Conservation (phyloP, 805 yeast species). For the Yueomyces sp. region DNA sequence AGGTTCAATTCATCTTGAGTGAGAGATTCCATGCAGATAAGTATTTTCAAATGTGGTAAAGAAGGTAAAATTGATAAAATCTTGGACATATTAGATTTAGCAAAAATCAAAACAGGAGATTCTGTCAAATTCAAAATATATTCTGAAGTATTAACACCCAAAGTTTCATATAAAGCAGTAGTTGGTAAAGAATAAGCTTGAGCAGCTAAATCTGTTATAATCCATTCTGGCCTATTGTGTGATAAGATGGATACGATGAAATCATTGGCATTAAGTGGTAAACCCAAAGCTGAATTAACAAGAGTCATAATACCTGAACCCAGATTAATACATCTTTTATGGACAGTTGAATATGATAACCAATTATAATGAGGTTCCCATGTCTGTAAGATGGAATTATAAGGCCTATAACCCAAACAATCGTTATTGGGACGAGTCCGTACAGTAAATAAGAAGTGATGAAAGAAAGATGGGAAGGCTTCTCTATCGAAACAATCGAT, state of each 20-base stretch:
- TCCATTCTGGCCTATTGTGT: conserved; percentile 55
- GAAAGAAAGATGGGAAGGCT: conserved; percentile 31
- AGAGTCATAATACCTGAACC: conserved; percentile 43
- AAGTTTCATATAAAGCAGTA: conserved; percentile 43
- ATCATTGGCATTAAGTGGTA: conserved; percentile 18
- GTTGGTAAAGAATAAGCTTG: conserved; percentile 41
- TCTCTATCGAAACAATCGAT: conserved; percentile 29
- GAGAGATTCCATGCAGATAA: conserved; percentile 44
- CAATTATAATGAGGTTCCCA: conserved; percentile 25
- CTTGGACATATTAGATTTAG: conserved; percentile 37
- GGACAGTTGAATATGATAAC: conserved; percentile 31
- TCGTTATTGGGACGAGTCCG: conserved; percentile 25
- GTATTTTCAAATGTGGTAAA: conserved; percentile 31
- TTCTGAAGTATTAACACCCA: conserved; percentile 47
- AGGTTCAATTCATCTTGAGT: conserved; percentile 21
- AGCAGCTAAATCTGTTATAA: conserved; percentile 54
- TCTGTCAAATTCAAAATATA: conserved; percentile 50
- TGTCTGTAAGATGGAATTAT: conserved; percentile 20
- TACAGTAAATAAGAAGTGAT: conserved; percentile 31
- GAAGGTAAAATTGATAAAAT: conserved; percentile 33
- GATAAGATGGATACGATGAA: conserved; percentile 46
- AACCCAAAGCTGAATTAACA: conserved; percentile 26
- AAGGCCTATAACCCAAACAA: conserved; percentile 35
- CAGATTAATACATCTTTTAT: conserved; percentile 30
- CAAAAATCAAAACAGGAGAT: conserved; percentile 45